Evolutionary conservation across 495 filamentous ascomycete genomes (phyloP), one percentile per base, ranked within the genome.

Genomic region (Pyronema omphalodes): DNA sequence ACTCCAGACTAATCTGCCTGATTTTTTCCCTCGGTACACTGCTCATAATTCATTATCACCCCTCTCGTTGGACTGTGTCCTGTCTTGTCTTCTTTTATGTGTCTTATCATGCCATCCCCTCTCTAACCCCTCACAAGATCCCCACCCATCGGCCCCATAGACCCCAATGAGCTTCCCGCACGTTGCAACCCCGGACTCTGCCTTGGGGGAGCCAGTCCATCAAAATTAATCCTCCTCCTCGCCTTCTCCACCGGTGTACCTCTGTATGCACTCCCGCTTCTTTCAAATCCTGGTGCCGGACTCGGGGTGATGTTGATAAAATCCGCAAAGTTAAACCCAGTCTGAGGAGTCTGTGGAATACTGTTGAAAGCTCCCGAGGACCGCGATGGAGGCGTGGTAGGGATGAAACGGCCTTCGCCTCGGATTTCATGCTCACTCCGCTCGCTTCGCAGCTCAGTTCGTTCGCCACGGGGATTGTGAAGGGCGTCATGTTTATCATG

Each of bases 281-380:
- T 29, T 29, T 29, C 23, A 29, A 29, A 29, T 5, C 79, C 85
- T 67, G 94, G 91, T 9, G 88, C 91, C 3, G 91, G 93, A 59
- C 84, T 91, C 5, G 93, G 91, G 11, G 91, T 93, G 67, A 95
- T 85, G 64, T 99, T 94, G 55, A 96, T 82, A 65, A 93, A 99
- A 65, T 96, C 93, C 7, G 87, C 80, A 69, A 95, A 94, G 70
- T 95, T 91, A 70, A 95, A 94, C 55, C 78, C 78, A 53, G 80
- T 76, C 29, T 71, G 71, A 1, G 76, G 76, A 33, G 63, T 66
- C 37, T 62, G 63, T 3, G 61, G 61, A 19, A 52, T 48, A 43
- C 82, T 82, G 5, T 86, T 3, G 12, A 43, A n/a, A n/a, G 39
- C 12, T 9, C 79, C 78, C 11, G 84, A 75, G 50, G 69, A 71